A percentile compares a stretch with the other conserved stretches of the same genome.
Conservation (phyloP, 78 protist genomes). For the Emiliania huxleyi region DNA sequence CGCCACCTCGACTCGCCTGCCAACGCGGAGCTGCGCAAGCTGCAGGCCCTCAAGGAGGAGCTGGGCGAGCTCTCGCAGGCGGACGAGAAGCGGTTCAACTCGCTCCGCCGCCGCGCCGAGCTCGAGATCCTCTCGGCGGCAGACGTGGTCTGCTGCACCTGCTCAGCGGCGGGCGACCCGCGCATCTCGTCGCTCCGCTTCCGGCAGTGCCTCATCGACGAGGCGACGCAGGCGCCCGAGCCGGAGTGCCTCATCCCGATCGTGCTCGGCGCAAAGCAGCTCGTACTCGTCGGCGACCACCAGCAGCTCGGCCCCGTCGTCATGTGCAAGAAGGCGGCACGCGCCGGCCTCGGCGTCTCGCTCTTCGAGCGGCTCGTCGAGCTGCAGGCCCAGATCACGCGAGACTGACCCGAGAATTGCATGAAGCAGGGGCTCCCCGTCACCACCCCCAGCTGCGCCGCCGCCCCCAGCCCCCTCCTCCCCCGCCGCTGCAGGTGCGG, state of each 20-base stretch:
- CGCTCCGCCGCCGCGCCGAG: slow-evolving; percentile 65
- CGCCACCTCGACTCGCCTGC: slow-evolving; percentile 52
- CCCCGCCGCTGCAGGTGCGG: neutral
- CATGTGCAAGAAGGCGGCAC: slow-evolving; percentile 94
- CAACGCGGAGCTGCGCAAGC: slow-evolving; percentile 81
- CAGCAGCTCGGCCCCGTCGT: slow-evolving; percentile 98
- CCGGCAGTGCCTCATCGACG: slow-evolving; percentile 94
- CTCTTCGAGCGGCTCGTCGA: slow-evolving; percentile 96
- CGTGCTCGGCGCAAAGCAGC: slow-evolving; percentile 91
- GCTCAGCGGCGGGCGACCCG: slow-evolving; percentile 98
- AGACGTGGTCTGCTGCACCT: slow-evolving; percentile 97
- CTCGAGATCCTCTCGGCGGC: slow-evolving; percentile 80
- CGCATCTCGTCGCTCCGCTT: slow-evolving; percentile 84
- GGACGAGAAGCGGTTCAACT: slow-evolving; percentile 43
- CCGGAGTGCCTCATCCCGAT: slow-evolving; percentile 98
- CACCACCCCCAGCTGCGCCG: neutral
- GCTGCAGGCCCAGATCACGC: too few relatives aligned
- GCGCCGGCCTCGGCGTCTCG: slow-evolving; percentile 94
- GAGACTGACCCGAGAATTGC: too few relatives aligned
- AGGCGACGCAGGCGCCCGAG: slow-evolving; percentile 96
- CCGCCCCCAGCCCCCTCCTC: too few relatives aligned
- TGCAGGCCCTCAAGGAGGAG: slow-evolving; percentile 76
- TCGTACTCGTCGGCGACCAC: slow-evolving; percentile 93
- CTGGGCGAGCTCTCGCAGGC: slow-evolving; percentile 37
- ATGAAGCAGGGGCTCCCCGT: slow-evolving; percentile 28